phyloP scores from a whole-genome alignment of 345 rosid genomes.

The Pugionium cornutum region DNA sequence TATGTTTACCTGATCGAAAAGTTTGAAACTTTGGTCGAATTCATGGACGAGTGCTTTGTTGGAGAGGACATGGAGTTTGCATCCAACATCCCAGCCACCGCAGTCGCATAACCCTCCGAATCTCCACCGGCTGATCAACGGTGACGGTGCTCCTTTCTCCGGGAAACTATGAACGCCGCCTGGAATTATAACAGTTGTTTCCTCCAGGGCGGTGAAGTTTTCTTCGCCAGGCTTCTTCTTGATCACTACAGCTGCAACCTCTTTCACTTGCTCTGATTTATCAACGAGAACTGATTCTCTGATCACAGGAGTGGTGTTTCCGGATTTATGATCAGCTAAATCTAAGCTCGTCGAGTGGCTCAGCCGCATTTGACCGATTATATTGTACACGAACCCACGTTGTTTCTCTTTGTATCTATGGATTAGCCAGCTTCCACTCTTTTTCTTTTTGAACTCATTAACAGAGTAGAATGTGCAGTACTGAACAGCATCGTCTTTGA shows the following conservation, averaged over 20 bases:
- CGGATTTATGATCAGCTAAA: slow-evolving; percentile 35
- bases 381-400: slow-evolving; percentile 50
- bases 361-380: slow-evolving; percentile 69
- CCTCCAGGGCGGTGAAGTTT: background rate
- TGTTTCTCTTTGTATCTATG: slow-evolving; percentile 62
- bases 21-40: slow-evolving; percentile 49
- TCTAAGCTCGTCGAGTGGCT: slow-evolving; percentile 39
- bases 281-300: slow-evolving; percentile 69
- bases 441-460: slow-evolving; percentile 61
- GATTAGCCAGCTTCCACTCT: slow-evolving; percentile 68
- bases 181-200: slow-evolving; percentile 62
- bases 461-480: slow-evolving; percentile 65
- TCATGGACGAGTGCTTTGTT: slow-evolving; percentile 35
- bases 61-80: slow-evolving; percentile 60
- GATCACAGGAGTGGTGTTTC: slow-evolving; percentile 22
- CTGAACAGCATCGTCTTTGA: slow-evolving; percentile 51
- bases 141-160: slow-evolving; percentile 64
- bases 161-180: slow-evolving; percentile 76
- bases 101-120: slow-evolving; percentile 85
- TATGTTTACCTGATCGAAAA: slow-evolving; percentile 56
- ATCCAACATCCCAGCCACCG: slow-evolving; percentile 99
- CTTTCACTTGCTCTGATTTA: slow-evolving; percentile 47
- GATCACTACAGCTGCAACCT: slow-evolving; percentile 36
- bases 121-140: slow-evolving; percentile 80
- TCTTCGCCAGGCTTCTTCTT: slow-evolving; percentile 15